These are phyloP conservation scores for Carex littledalei DNA, from an alignment of 176 grass and related monocot genomes.

Conservation along the genomic window DNA sequence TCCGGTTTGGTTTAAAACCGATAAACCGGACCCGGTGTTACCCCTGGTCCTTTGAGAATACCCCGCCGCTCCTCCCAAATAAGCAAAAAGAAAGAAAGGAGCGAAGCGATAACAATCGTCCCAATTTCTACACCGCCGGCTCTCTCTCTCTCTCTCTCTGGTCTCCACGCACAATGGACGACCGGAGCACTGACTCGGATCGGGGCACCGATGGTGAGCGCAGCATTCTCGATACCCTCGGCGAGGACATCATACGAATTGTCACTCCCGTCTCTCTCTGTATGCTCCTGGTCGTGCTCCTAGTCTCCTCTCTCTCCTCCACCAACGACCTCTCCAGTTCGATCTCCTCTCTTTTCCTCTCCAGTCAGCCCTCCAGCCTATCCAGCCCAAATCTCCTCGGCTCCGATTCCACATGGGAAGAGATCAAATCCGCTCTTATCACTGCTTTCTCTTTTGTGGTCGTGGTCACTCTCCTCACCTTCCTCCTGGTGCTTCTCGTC, in stretches of 20 bases:
- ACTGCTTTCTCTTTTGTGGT: constrained; percentile 53
- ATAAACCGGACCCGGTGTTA: too few relatives aligned
- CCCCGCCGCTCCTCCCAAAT: too few relatives aligned
- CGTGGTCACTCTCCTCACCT: constrained; percentile 63
- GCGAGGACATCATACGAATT: constrained; percentile 81
- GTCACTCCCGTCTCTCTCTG: constrained; percentile 78
- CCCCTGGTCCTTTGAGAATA: too few relatives aligned
- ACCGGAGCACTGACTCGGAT: constrained; percentile 19
- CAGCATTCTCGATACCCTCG: constrained; percentile 54
- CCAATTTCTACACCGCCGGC: background rate
- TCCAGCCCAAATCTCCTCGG: background rate
- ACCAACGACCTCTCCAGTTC: constrained; percentile 11
- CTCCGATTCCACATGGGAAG: constrained; percentile 33
- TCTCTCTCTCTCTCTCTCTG: background rate
- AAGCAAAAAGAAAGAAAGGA: background rate
- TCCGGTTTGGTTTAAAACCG: too few relatives aligned
- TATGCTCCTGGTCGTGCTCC: constrained; percentile 93
- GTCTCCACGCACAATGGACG: background rate
- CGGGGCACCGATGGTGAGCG: background rate
- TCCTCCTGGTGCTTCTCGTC: constrained; percentile 86
- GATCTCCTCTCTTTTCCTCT: constrained; percentile 22
- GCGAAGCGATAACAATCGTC: background rate
- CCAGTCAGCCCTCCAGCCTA: constrained; percentile 18
- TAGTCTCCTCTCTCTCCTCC: constrained; percentile 66
- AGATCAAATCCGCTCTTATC: constrained; percentile 52